Evolutionary conservation across 805 yeast genomes (phyloP).

Genomic region (Hanseniaspora thailandica): DNA sequence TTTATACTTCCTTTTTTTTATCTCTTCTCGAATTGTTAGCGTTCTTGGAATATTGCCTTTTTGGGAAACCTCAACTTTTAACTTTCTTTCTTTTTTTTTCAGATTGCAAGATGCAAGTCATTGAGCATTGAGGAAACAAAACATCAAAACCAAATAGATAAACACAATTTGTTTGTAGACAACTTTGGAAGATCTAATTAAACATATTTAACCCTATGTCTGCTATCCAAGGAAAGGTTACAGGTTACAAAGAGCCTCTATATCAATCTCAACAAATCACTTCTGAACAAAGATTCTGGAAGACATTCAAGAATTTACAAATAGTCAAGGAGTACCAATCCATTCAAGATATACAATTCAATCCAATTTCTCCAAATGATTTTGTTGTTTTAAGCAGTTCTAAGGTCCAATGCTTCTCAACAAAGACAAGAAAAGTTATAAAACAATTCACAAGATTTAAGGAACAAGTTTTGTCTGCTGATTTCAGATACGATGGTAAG

Average conservation of each 20-base stretch:
- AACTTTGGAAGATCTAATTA: neutral
- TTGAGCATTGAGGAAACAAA: no score
- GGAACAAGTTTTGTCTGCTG: slow-evolving; percentile 85
- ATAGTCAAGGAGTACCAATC: slow-evolving; percentile 88
- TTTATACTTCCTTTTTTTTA: slow-evolving; percentile 4
- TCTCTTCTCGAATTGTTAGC: neutral
- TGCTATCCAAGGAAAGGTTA: slow-evolving; percentile 52
- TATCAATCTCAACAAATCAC: slow-evolving; percentile 69
- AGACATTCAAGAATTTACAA: slow-evolving; percentile 74
- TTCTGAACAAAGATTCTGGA: slow-evolving; percentile 91
- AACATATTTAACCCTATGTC: no score
- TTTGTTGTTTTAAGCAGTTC: slow-evolving; percentile 89
- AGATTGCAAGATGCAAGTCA: neutral
- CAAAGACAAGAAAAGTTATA: slow-evolving; percentile 84
- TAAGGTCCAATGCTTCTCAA: slow-evolving; percentile 80
- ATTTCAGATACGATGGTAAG: slow-evolving; percentile 83
- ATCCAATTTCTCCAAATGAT: slow-evolving; percentile 67
- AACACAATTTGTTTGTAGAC: neutral
- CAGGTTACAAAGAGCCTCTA: slow-evolving; percentile 57
- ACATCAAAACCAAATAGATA: no score
- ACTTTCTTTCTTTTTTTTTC: slow-evolving; percentile 2
- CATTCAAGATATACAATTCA: slow-evolving; percentile 76
- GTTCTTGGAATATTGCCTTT: neutral
- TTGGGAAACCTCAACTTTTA: neutral
- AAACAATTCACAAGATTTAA: slow-evolving; percentile 80